phyloP scores from a whole-genome alignment of 164 flowering plant genomes.

The Umbellularia californica region DNA sequence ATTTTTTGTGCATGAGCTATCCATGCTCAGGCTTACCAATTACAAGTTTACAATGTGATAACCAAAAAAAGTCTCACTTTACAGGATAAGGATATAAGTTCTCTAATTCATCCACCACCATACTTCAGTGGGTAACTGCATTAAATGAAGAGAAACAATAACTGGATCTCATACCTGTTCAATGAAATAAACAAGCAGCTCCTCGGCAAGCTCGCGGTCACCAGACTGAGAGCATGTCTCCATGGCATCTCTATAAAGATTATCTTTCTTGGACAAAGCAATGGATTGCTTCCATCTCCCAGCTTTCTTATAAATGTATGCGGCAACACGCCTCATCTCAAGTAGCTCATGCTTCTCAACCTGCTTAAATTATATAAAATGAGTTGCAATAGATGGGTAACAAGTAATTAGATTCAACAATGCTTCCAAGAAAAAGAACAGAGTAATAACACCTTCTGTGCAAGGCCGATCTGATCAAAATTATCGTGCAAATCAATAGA shows the following conservation, averaged over 20 bases:
- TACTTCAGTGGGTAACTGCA: no score
- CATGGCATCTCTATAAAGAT: conserved; percentile 94
- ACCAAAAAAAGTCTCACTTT: no score
- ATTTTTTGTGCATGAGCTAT: not conserved
- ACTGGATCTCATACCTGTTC: conserved; percentile 62
- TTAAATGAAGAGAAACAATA: not conserved
- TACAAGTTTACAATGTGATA: not conserved
- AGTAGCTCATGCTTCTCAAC: conserved; percentile 98
- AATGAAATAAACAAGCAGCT: conserved; percentile 94
- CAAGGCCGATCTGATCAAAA: conserved; percentile 97
- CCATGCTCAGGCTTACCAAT: not conserved
- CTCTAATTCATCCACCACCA: no score
- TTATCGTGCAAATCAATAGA: conserved; percentile 93
- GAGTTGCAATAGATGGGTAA: not conserved
- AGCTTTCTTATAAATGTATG: conserved; percentile 95
- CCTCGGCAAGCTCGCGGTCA: conserved; percentile 93
- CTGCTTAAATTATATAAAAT: conserved; percentile 35
- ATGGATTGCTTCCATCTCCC: conserved; percentile 99
- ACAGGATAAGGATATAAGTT: no score
- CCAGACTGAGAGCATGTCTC: conserved; percentile 98
- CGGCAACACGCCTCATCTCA: conserved; percentile 99
- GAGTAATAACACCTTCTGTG: conserved; percentile 76
- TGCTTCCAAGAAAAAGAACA: not conserved
- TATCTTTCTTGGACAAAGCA: conserved; percentile 95
- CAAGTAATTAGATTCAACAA: not conserved